A percentile compares a stretch with the other conserved stretches of the same genome.
These are phyloP conservation scores for Rubus idaeus DNA, from an alignment of 306 rosid species.

Conservation along the genomic window DNA sequence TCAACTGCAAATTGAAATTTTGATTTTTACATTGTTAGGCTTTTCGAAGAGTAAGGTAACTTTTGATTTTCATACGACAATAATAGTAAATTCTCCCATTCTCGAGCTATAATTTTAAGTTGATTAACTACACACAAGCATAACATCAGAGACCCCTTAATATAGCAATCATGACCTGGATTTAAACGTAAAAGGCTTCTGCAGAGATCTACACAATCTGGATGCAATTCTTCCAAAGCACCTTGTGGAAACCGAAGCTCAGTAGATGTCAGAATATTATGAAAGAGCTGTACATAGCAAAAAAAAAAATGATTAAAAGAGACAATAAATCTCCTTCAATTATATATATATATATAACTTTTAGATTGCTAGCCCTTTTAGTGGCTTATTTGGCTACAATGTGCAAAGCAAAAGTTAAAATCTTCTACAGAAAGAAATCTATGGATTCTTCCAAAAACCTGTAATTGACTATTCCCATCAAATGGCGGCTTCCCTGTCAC, in stretches of 20 bases:
- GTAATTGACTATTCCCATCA: conserved; percentile 68
- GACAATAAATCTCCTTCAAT: conserved; percentile 3
- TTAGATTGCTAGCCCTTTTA: background rate
- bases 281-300: conserved; percentile 71
- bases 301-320: conserved; percentile 20
- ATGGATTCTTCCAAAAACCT: conserved; percentile 47
- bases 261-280: conserved; percentile 68
- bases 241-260: conserved; percentile 72
- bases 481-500: conserved; percentile 91
- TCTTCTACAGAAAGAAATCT: background rate
- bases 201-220: conserved; percentile 90
- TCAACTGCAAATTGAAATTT: conserved; percentile 68
- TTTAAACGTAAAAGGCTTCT: conserved; percentile 77
- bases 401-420: background rate
- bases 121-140: conserved; percentile 13
- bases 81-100: conserved; percentile 7
- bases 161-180: conserved; percentile 62
- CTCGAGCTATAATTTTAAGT: background rate
- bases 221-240: conserved; percentile 60
- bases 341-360: conserved; percentile 5
- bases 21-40: conserved; percentile 28
- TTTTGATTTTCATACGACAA: conserved; percentile 7
- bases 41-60: conserved; percentile 18
- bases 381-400: background rate
- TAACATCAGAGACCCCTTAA: conserved; percentile 15